Percentiles rank a stretch among this genome's conserved stretches.
Evolutionary conservation across 257 asterid genomes (phyloP).

Genomic region (Schizonepeta tenuifolia): DNA sequence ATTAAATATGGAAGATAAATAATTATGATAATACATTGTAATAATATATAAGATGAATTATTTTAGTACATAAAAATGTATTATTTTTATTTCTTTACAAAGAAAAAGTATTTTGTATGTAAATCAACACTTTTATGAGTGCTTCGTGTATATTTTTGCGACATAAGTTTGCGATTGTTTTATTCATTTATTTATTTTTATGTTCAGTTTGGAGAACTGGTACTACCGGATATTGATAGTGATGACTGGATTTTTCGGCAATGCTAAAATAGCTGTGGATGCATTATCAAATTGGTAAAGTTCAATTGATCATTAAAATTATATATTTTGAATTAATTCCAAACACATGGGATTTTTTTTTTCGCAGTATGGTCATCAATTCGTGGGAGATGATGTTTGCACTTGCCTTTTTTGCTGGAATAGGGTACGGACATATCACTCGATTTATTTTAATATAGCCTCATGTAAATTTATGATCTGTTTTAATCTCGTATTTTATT

Average conservation of each 20-base stretch:
- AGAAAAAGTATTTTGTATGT: too few relatives aligned
- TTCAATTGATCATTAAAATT: too few relatives aligned
- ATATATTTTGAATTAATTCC: neutral
- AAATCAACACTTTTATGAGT: too few relatives aligned
- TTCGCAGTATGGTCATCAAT: slow-evolving; percentile 52
- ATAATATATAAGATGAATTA: too few relatives aligned
- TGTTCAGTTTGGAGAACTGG: slow-evolving; percentile 68
- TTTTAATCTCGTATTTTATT: neutral
- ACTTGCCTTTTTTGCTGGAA: slow-evolving; percentile 58
- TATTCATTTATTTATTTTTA: too few relatives aligned
- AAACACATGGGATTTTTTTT: neutral
- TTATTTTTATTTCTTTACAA: too few relatives aligned
- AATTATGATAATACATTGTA: too few relatives aligned
- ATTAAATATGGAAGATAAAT: too few relatives aligned
- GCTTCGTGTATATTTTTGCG: too few relatives aligned
- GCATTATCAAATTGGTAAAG: slow-evolving; percentile 58
- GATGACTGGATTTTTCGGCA: slow-evolving; percentile 51
- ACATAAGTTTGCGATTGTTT: neutral
- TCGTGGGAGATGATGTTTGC: slow-evolving; percentile 67
- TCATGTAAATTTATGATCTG: neutral
- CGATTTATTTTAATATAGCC: too few relatives aligned
- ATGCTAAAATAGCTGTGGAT: slow-evolving; percentile 56
- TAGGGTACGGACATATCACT: slow-evolving; percentile 38
- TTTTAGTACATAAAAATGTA: too few relatives aligned
- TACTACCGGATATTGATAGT: slow-evolving; percentile 56